Evolutionary conservation across 495 filamentous ascomycete species (phyloP), one percentile per base, ranked within the genome.

Genomic region (Mytilinidion resinicola): DNA sequence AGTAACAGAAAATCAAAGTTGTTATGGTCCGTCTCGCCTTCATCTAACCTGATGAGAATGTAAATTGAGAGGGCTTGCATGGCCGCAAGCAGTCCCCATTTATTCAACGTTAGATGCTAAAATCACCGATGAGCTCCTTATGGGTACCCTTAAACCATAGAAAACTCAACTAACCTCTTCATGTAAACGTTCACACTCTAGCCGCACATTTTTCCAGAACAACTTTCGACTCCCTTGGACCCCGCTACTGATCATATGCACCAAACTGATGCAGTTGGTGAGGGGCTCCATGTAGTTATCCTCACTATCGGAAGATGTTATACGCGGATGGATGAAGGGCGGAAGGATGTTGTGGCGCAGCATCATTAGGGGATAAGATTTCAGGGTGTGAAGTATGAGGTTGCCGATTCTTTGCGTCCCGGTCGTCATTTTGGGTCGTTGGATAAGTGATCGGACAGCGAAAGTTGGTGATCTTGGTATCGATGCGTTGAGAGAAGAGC

Each of bases 41-140:
- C 76, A 44, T 74, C 70, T 39, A 78, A 20, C 44, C 73, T 61
- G 4, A 75, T 65, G 7, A 78, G 63, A 49, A 77, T 65, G 55
- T 77, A 77, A 37, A 78, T 70, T 9, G 66, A 64, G 34, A 76
- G 58, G 9, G 76, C 73, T 63, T 74, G 76, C 69, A 76, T 73
- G 17, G 70, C 71, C 56, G 73, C 70, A 62, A 78, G 68, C 10
- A 77, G 42, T 51, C 69, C 67, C 74, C 74, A 74, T 15, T 63
- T 70, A 46, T 61, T 67, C 10, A 76, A 61, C 6, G 57, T 69
- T 48, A 30, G 34, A 64, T 63, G 44, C 72, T 77, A 59, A 54
- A 60, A 36, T 38, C 6, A 30, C 49, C 43, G 17, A 50, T 59
- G 21, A 67, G 59, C 57, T 51, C 53, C 44, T 44, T 17, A 3